These are phyloP conservation scores for Thermoascus crustaceus DNA, from an alignment of 2,329 filamentous ascomycete genomes.

Conservation along the genomic window DNA sequence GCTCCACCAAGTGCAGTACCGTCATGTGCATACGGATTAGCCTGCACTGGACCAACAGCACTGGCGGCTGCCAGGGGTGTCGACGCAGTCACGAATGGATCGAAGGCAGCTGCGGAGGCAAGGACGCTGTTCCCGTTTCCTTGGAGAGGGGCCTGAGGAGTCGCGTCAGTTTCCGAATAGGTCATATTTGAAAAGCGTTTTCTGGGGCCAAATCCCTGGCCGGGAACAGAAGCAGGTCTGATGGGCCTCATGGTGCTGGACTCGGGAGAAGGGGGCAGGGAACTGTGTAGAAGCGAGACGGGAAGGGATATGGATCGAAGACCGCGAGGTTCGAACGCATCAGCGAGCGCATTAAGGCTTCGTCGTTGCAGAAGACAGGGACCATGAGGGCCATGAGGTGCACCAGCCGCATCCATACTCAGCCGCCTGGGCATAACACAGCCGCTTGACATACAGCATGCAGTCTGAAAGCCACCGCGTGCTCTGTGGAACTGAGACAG, in stretches of 20 bases:
- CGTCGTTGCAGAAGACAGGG: slow-evolving; percentile 4
- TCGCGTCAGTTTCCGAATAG: slow-evolving; percentile 11
- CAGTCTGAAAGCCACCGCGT: no score
- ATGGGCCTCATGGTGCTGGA: background rate
- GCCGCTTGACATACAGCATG: no score
- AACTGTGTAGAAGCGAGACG: slow-evolving; percentile 5
- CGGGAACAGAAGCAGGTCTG: no score
- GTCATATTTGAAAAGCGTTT: slow-evolving; percentile 8
- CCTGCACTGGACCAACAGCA: slow-evolving; percentile 41
- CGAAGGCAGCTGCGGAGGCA: slow-evolving; percentile 46
- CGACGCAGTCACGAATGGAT: slow-evolving; percentile 56
- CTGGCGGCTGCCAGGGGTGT: slow-evolving; percentile 45
- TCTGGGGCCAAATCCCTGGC: slow-evolving; percentile 1
- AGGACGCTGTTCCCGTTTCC: slow-evolving; percentile 44
- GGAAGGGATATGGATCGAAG: slow-evolving; percentile 11
- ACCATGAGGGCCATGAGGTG: background rate
- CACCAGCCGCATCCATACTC: no score
- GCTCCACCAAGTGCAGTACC: slow-evolving; percentile 47
- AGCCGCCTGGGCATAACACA: no score
- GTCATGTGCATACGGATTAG: slow-evolving; percentile 74
- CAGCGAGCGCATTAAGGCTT: slow-evolving; percentile 18
- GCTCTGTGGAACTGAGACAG: no score
- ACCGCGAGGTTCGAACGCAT: slow-evolving; percentile 13
- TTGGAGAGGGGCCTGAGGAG: slow-evolving; percentile 25
- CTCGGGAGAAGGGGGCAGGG: slow-evolving; percentile 4